Evolutionary conservation across 345 rosid genomes (phyloP).

Genomic region (Gossypium stocksii): DNA sequence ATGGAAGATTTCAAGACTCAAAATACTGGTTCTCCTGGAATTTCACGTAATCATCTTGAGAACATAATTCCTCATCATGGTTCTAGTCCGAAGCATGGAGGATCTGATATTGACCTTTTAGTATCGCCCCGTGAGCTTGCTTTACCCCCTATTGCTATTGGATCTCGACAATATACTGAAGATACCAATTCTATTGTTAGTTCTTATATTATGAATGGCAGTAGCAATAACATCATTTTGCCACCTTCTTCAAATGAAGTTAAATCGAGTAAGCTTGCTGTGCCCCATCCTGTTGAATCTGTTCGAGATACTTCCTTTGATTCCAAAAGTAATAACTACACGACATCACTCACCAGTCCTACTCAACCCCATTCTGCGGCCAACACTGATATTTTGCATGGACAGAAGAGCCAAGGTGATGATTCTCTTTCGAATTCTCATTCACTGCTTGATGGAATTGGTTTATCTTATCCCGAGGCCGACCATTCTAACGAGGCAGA

Average conservation of each 20-base stretch:
- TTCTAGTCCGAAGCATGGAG: constrained; percentile 10
- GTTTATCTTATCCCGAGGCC: background rate
- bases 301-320: background rate
- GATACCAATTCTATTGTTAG: constrained; percentile 7
- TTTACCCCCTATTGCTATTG: background rate
- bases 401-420: background rate
- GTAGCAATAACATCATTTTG: background rate
- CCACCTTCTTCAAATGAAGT: background rate
- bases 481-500: background rate
- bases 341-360: background rate
- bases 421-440: background rate
- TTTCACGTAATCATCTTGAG: constrained; percentile 17
- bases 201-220: background rate
- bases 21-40: constrained; percentile 15
- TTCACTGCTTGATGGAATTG: background rate
- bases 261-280: background rate
- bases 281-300: background rate
- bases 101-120: constrained; percentile 4
- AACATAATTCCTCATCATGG: constrained; percentile 14
- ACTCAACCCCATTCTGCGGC: background rate
- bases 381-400: background rate
- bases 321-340: background rate
- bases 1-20: constrained; percentile 20
- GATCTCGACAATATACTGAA: constrained; percentile 21
- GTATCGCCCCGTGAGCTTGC: constrained; percentile 11